Conservation (phyloP, 805 yeast species). For the Tetrapisispora taiwanensis region DNA sequence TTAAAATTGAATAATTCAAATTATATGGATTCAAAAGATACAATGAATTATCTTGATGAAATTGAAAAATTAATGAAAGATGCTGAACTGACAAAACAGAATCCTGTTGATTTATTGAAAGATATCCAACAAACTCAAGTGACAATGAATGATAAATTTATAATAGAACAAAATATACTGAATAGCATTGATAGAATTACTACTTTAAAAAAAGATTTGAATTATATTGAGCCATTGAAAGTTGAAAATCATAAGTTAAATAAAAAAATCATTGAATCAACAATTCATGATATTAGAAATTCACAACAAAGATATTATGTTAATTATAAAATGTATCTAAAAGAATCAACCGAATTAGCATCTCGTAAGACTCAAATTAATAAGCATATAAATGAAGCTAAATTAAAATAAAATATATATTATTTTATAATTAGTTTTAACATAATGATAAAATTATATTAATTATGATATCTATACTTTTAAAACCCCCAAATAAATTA, state of each 20-base stretch:
- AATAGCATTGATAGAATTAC: neutral
- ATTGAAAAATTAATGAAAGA: conserved; percentile 1
- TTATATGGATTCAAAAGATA: conserved; percentile 4
- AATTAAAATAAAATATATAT: neutral
- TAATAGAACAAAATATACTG: neutral
- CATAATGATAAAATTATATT: too few species aligned
- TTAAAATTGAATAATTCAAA: conserved; percentile 5
- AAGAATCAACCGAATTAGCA: conserved; percentile 9
- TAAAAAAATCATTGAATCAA: conserved; percentile 6
- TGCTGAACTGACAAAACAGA: too few species aligned
- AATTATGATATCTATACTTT: too few species aligned
- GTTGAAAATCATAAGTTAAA: conserved; percentile 8
- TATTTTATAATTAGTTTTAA: too few species aligned
- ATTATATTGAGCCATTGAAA: conserved; percentile 11
- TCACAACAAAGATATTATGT: conserved; percentile 17
- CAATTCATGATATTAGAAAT: conserved; percentile 11
- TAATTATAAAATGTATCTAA: conserved; percentile 14
- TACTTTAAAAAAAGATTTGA: conserved; percentile 4
- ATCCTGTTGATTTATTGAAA: neutral
- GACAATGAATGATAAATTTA: neutral
- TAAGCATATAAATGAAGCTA: neutral
- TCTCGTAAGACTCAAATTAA: neutral
- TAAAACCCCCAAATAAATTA: too few species aligned
- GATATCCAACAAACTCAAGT: neutral
- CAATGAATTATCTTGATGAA: neutral